Percentiles rank a stretch among this genome's conserved stretches.
These are phyloP conservation scores for Bretschneidera sinensis DNA, from an alignment of 345 rosid genomes.

Conservation along the genomic window DNA sequence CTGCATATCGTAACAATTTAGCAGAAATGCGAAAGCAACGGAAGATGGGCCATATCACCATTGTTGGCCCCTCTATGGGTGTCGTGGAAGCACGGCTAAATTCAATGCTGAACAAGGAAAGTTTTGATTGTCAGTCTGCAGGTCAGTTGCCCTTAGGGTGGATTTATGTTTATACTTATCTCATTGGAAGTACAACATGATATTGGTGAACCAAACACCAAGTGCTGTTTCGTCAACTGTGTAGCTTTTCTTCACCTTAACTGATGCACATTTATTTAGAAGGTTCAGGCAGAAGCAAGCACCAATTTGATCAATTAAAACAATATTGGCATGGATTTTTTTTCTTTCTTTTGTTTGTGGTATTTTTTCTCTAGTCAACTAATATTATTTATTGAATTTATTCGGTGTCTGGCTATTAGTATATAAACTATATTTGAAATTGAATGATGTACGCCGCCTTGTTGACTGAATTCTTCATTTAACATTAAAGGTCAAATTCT, in stretches of 20 bases:
- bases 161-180: neutral
- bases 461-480: too few relatives aligned
- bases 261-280: neutral
- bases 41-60: conserved; percentile 93
- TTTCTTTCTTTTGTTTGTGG: too few relatives aligned
- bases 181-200: too few relatives aligned
- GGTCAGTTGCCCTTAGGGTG: conserved; percentile 36
- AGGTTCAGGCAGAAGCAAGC: neutral
- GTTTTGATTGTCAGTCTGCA: conserved; percentile 27
- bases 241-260: conserved; percentile 1
- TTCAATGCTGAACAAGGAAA: conserved; percentile 47
- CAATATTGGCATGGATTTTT: too few relatives aligned
- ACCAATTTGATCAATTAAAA: neutral
- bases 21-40: conserved; percentile 89
- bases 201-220: too few relatives aligned
- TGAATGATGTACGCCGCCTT: too few relatives aligned
- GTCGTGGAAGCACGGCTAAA: conserved; percentile 53
- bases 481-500: too few relatives aligned
- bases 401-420: too few relatives aligned
- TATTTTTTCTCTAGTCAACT: too few relatives aligned
- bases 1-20: conserved; percentile 8
- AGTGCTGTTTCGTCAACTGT: neutral
- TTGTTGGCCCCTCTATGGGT: conserved; percentile 70
- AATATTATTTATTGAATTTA: too few relatives aligned
- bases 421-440: too few relatives aligned